Evolutionary conservation across 768 basidiomycete species (phyloP), one percentile per base, ranked within the genome.

Genomic region (Kwoniella pini): DNA sequence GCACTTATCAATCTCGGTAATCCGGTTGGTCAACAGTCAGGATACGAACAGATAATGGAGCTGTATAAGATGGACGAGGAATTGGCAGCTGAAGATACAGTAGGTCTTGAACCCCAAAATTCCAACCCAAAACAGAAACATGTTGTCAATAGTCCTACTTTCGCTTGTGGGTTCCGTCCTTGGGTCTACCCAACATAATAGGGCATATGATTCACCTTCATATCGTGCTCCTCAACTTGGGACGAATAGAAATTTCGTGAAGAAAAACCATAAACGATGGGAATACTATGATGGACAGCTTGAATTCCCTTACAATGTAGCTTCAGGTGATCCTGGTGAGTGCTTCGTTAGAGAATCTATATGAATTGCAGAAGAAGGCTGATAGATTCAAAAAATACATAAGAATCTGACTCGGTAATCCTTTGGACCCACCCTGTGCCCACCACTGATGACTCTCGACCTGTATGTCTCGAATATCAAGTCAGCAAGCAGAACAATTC

Each of bases 371-470:
- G n/a, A n/a, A n/a, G n/a, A n/a, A n/a, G 38, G 33, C 13, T 44
- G 11, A 48, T 33, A 26, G n/a, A 15, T 15, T 7, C 39, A 27
- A 30, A 19, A 19, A 13, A 4, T 22, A 7, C 33, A 7, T 7
- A 7, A 65, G 64, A 36, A 45, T 40, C 59, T 55, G 80, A 79
- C 5, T 84, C 84, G 22, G 80, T 85, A 33, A 79, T 85, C 36
- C 79, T 85, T 17, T 86, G 85, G 85, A 86, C 85, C 2, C 83
- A 84, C 22, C 83, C 85, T 2, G 77, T 79, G 19, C 81, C 83
- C 11, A 43, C 68, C 72, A 77, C 22, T 49, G 71, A 13, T 42
- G 71, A 38, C 66, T 74, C 48, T 83, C 82, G 58, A 31, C 67
- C 67, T 6, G 33, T 69, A 15, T 68, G 66, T 48, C 49, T 68